Base-by-base conservation (phyloP, 441 rosid species). In the Brassica hybrid region DNA sequence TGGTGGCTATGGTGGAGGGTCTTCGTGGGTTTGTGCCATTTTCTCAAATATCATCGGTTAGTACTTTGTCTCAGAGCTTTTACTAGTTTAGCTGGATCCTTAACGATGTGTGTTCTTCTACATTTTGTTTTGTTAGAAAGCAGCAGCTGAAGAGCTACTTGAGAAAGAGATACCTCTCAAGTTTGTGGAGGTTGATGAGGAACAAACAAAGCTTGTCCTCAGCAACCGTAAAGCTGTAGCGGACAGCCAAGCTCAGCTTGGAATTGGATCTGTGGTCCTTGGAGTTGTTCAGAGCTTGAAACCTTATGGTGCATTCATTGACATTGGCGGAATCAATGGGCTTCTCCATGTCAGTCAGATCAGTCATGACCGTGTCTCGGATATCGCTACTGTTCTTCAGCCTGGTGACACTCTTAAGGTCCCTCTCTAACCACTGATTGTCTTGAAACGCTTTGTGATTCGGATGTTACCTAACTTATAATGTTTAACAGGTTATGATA, bases 141-240 rank as follows among this genome's bases (percentile, higher is more conserved):
- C 94, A 79, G 72, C 83, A 72, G 93, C 90, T 19, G 98, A 95
- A 85, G 98, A 95, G 82, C 97, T 91, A 81, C 87, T 91, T 9
- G 96, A 79, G 0, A 93, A 88, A 86, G 91, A 90, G 78, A 72
- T 95, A 59, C 96, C 97, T 1, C 82, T 95, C 56, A 95, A 95
- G 84, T 93, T 95, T 85, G 97, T 95, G 71, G 99, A 95, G 75
- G 93, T 95, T 81, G 99, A 95, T 58, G 96, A 93, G 89, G 99
- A 95, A 71, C 90, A 91, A 78, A 83, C 95, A 16, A 88, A 97
- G 83, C 94, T 95, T 75, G 95, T 95, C 56, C 90, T 95, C 83
- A 93, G 98, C 73, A 91, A 95, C 89, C 93, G 95, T 83, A 95
- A 95, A 88, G 99, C 98, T 68, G 91, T 96, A 89, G 98, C 97